Percentiles rank a stretch among this genome's conserved stretches.
phyloP scores from a whole-genome alignment of 495 filamentous ascomycete genomes.

The Achaetomiella virescens region DNA sequence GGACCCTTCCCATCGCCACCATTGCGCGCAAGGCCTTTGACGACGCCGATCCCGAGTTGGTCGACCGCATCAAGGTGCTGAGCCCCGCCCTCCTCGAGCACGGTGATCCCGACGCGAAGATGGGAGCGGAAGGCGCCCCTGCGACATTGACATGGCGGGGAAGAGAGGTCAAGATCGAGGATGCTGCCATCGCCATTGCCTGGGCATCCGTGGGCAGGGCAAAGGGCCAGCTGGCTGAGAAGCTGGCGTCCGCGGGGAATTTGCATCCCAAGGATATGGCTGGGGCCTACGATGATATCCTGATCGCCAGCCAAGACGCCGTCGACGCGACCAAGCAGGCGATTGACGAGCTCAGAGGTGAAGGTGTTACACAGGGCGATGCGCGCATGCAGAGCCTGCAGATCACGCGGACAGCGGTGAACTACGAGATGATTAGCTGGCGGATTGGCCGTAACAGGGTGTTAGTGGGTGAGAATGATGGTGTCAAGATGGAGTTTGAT shows the following conservation, averaged over 20 bases:
- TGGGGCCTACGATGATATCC: constrained; percentile 83
- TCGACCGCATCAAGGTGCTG: constrained; percentile 62
- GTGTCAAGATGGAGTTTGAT: constrained; percentile 52
- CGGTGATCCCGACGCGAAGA: constrained; percentile 52
- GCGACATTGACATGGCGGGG: constrained; percentile 83
- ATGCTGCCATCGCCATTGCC: constrained; percentile 82
- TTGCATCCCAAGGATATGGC: constrained; percentile 55
- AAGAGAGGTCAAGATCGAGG: constrained; percentile 79
- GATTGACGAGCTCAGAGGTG: constrained; percentile 79
- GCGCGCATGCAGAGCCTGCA: constrained; percentile 86
- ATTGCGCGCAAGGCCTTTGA: constrained; percentile 74
- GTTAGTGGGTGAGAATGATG: constrained; percentile 72
- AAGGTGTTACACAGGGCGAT: constrained; percentile 81
- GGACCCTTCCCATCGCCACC: constrained; percentile 70
- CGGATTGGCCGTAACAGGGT: constrained; percentile 88
- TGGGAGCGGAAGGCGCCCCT: constrained; percentile 55
- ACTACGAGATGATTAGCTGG: constrained; percentile 91
- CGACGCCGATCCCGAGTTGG: constrained; percentile 52
- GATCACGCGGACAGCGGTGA: constrained; percentile 85
- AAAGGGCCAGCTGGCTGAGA: constrained; percentile 49
- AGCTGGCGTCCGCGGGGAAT: constrained; percentile 52
- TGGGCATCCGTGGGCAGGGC: constrained; percentile 52
- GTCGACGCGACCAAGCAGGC: constrained; percentile 88
- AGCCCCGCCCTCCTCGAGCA: constrained; percentile 64
- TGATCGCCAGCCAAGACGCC: constrained; percentile 87